Base-by-base conservation (phyloP, 768 basidiomycete species). In the Suillus americanus region DNA sequence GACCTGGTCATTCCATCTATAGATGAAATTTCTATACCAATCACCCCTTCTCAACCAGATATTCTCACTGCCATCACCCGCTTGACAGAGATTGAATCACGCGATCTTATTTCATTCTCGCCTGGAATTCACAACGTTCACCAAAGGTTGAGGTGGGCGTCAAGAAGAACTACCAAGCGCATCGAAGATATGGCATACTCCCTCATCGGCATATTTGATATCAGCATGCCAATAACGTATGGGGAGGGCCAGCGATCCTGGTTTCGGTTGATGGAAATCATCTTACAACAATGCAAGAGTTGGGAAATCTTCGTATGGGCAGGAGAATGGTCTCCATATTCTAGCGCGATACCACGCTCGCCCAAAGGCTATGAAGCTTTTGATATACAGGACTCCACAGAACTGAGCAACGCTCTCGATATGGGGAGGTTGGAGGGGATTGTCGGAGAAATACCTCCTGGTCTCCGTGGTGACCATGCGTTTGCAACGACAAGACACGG, bases 181-280 rank as follows among this genome's bases (percentile, higher is more conserved):
- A 56, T 64, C 14, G 73, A 75, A 55, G 73, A 75, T 46, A 33
- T 37, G 8, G 70, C 74, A 14, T 75, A 74, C 48, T 70, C 62
- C 2, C 66, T 75, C 20, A 62, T 74, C 9, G 70, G 72, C 20
- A 18, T 73, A 16, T 72, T 74, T 55, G 63, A 72, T 25, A 62
- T 70, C 59, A 68, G 63, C 23, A 53, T 75, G 9, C 64, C 73
- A 2, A 64, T 75, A 9, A 61, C 65, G 1, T 74, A 74, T 35
- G 74, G 72, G 1, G 74, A 72, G 43, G 73, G 65, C 5, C 61
- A 66, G 14, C 61, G 66, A 61, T 73, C 73, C 1, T 75, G 68
- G 57, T 67, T 64, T 61, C 65, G 71, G 51, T 37, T 74, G 8
- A 68, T 70, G 62, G 43, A 35, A 30, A 53, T 20, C 18, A 60